Base-by-base conservation (phyloP, 2,329 filamentous ascomycete genomes). In the Pseudogymnoascus sp. region DNA sequence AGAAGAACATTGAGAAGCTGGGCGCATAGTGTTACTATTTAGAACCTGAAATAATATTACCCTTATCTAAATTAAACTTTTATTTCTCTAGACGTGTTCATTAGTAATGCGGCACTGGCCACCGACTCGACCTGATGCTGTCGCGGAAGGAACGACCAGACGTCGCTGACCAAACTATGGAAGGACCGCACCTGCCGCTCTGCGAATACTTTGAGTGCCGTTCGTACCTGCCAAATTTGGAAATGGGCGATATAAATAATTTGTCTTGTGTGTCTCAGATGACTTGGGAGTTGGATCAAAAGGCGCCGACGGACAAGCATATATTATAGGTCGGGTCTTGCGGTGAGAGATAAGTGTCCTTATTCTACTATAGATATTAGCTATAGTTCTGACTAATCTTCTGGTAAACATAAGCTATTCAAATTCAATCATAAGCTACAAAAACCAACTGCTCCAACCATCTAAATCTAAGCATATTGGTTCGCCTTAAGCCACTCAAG, bases 401-500 rank as follows among this genome's bases (percentile, higher is more conserved):
- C 59, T 67, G 63, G n/a, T 64, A 62, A 8, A 62, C 62, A 14
- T 68, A 6, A 55, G 26, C 35, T 31, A 63, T 19, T 19, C 1
- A 19, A 8, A 63, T 19, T 19, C 1, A 19, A 8, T 63, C 62
- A 14, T 68, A 6, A 55, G 26, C 35, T 31, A 63, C 16, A 29
- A 35, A 35, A 38, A 21, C 10, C 19, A 58, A 52, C 33, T 12
- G 6, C 16, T 31, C 33, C 7, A 29, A 45, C n/a, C 26, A 12
- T 37, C 59, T 58, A 38, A 12, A 60, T 60, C 77, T 69, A 81
- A 16, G 74, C 75, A 74, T 89, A 89, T 1, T 80, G 81, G 73
- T 87, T 81, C 23, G 78, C 78, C 66, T 75, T 78, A 68, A 97
- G 77, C 92, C 93, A 97, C 76, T 92, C 89, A 75, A 88, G 81